Percentiles rank a stretch among this genome's conserved stretches.
phyloP scores from a whole-genome alignment of 306 rosid genomes.

The Vigna hirtella region DNA sequence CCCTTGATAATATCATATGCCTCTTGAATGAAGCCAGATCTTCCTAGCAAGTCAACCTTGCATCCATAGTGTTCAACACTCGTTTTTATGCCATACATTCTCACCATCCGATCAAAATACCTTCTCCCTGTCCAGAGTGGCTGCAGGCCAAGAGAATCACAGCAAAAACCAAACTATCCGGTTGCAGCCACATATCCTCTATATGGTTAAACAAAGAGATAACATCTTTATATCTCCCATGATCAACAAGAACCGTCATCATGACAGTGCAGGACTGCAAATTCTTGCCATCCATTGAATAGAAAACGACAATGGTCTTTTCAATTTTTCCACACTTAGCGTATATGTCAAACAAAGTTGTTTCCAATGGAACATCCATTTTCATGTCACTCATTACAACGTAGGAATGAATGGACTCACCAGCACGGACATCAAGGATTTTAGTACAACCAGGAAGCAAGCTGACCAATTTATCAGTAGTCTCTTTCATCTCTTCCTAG shows the following conservation, averaged over 20 bases:
- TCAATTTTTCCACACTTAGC: slow-evolving; percentile 59
- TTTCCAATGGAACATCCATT: slow-evolving; percentile 57
- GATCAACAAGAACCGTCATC: slow-evolving; percentile 69
- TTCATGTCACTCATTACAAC: slow-evolving; percentile 40
- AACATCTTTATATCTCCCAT: slow-evolving; percentile 56
- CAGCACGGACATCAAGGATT: slow-evolving; percentile 45
- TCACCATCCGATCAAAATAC: slow-evolving; percentile 65
- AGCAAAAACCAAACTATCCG: slow-evolving; percentile 60
- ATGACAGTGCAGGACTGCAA: slow-evolving; percentile 69
- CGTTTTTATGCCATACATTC: slow-evolving; percentile 56
- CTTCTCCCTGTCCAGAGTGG: slow-evolving; percentile 65
- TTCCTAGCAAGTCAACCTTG: slow-evolving; percentile 70
- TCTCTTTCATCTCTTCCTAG: too few relatives aligned
- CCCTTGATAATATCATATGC: slow-evolving; percentile 58
- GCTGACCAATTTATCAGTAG: slow-evolving; percentile 45
- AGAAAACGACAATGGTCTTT: slow-evolving; percentile 51
- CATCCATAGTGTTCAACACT: slow-evolving; percentile 72
- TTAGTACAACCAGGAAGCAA: slow-evolving; percentile 61
- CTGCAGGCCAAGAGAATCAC: slow-evolving; percentile 72
- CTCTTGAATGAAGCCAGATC: slow-evolving; percentile 67
- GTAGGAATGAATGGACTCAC: slow-evolving; percentile 59
- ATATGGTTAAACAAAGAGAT: slow-evolving; percentile 52
- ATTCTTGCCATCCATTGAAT: slow-evolving; percentile 55
- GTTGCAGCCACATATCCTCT: slow-evolving; percentile 56
- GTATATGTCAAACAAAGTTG: slow-evolving; percentile 67